phyloP scores from a whole-genome alignment of 148 eudicot species.

The Oxyria digyna region DNA sequence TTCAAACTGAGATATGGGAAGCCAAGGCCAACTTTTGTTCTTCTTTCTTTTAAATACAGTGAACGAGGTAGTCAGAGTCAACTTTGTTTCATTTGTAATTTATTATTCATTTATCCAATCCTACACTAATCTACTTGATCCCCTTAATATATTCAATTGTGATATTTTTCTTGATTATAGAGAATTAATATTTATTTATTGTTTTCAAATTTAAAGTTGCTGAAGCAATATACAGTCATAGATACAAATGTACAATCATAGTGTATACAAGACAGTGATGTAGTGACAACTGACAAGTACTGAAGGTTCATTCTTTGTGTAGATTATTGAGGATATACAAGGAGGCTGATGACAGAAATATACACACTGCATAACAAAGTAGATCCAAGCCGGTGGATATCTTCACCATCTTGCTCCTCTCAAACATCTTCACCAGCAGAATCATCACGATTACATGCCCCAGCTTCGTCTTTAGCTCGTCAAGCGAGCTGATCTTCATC shows the following conservation, averaged over 20 bases:
- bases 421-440: conserved; percentile 90
- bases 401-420: conserved; percentile 96
- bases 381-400: conserved; percentile 86
- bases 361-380: conserved; percentile 67
- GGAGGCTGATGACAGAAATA: conserved; percentile 87
- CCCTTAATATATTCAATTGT: too few relatives aligned
- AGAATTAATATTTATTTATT: too few relatives aligned
- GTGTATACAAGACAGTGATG: too few relatives aligned
- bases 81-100: too few relatives aligned
- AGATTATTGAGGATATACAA: conserved; percentile 79
- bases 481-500: conserved; percentile 94
- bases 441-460: conserved; percentile 98
- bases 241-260: neutral
- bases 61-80: too few relatives aligned
- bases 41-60: neutral
- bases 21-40: neutral
- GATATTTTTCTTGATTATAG: too few relatives aligned
- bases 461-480: conserved; percentile 83
- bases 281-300: too few relatives aligned
- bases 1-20: neutral
- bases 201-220: too few relatives aligned
- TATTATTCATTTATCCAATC: too few relatives aligned
- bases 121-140: too few relatives aligned
- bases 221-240: neutral
- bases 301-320: conserved; percentile 36